Evolutionary conservation across 2,329 filamentous ascomycete genomes (phyloP), one percentile per base, ranked within the genome.

Genomic region (Dryadomyces quercivorus): DNA sequence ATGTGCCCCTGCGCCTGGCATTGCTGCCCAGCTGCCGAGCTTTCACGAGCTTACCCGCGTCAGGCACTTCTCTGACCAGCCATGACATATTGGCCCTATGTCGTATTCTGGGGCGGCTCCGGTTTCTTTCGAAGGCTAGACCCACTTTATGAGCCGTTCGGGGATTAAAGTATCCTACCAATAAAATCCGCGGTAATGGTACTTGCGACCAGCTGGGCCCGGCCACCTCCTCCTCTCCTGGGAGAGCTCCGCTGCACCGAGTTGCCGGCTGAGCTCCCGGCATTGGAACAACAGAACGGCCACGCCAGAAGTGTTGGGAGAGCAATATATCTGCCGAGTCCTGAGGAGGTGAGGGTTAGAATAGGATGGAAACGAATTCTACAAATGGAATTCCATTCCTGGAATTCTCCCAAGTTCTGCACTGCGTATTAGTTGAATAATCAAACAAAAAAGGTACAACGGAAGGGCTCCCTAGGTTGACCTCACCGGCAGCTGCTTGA

Each of bases 181-280:
- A 38, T 13, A 2, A 50, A 50, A 40, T 21, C n/a, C 5, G 47
- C 34, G 7, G 36, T 5, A 12, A 4, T 5, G 47, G 47, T 50
- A 50, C 47, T 15, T 50, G 9, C 10, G 45, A 2, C 22, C 20
- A 15, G 20, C 22, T 47, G 4, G 42, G n/a, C 9, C 48, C 48
- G 20, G 9, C 44, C 44, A 26, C 9, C 44, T 26, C 9, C 7
- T 46, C 12, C 15, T 46, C 44, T 46, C 38, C 38, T 18, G 16
- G 42, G 12, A 22, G 36, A 54, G 52, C 52, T 54, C 52, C 58
- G 58, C 58, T 59, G 56, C 58, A 50, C 58, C 58, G 58, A 59
- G 50, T 21, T 12, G 43, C 49, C 53, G 54, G 55, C 51, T 56
- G n/a, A 26, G 26, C 43, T 38, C 36, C 51, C 53, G 49, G 49